Conservation (phyloP, 352 stramenopile species). For the Globisporangium perplexum region DNA sequence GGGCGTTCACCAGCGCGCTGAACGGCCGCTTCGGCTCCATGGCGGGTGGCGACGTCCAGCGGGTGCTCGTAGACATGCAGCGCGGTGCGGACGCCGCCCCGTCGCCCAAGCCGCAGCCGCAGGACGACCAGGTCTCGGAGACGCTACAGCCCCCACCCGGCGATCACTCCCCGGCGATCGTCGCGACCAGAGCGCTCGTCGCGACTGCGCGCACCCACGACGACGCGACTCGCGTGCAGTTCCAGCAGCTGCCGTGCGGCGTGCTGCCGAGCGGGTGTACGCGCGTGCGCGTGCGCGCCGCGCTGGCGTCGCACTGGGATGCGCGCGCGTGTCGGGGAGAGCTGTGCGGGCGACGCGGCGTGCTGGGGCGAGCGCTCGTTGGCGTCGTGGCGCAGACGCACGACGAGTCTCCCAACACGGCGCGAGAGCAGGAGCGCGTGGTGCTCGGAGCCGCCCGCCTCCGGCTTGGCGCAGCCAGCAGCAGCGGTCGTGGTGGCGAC, state of each 20-base stretch:
- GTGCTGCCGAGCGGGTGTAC: slow-evolving; percentile 16
- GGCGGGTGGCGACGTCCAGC: slow-evolving; percentile 20
- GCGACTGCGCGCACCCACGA: slow-evolving; percentile 18
- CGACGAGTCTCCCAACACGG: not conserved
- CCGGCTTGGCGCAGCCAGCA: not conserved
- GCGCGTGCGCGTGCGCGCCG: slow-evolving; percentile 30
- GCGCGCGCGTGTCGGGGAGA: slow-evolving; percentile 24
- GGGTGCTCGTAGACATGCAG: slow-evolving; percentile 19
- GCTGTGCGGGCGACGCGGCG: slow-evolving; percentile 27
- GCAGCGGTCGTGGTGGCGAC: not conserved
- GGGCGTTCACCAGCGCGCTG: slow-evolving; percentile 26
- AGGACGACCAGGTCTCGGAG: not conserved
- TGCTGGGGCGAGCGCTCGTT: slow-evolving; percentile 36
- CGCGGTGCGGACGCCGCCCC: not conserved
- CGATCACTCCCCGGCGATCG: not conserved
- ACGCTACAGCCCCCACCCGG: not conserved
- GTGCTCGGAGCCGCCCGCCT: slow-evolving; percentile 23
- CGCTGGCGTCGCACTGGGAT: slow-evolving; percentile 29
- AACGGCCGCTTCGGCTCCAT: slow-evolving; percentile 29
- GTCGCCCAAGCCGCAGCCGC: not conserved
- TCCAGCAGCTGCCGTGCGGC: slow-evolving; percentile 22
- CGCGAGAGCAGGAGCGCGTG: slow-evolving; percentile 4
- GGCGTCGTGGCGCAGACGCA: slow-evolving; percentile 25
- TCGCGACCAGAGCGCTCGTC: slow-evolving; percentile 27
- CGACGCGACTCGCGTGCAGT: slow-evolving; percentile 5